Conservation (phyloP, 2,329 filamentous ascomycete species). For the Colletotrichum scovillei region DNA sequence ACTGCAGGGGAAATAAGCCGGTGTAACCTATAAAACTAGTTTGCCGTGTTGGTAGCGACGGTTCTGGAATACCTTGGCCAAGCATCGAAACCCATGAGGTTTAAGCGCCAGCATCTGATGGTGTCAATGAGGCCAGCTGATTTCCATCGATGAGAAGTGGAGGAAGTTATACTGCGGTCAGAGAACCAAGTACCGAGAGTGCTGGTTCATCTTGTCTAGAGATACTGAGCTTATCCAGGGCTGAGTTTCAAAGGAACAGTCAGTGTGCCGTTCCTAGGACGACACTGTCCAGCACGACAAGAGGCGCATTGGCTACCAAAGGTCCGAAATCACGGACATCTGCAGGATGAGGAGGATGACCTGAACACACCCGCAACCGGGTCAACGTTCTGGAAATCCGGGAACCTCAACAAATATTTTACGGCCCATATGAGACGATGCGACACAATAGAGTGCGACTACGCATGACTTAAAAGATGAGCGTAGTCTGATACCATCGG, state of each 20-base stretch:
- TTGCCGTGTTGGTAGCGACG: background rate
- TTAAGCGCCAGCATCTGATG: background rate
- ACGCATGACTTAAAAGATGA: background rate
- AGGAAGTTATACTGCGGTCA: background rate
- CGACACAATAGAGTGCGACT: background rate
- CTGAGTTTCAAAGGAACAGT: background rate
- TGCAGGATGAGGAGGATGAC: background rate
- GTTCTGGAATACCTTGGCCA: slow-evolving; percentile 2
- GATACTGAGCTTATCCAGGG: background rate
- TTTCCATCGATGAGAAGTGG: background rate
- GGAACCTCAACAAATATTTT: background rate
- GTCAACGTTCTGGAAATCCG: background rate
- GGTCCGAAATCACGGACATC: background rate
- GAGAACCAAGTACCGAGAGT: background rate
- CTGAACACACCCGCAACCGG: background rate
- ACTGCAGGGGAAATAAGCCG: background rate
- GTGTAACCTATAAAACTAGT: background rate
- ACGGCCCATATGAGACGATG: background rate
- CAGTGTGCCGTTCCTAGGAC: background rate
- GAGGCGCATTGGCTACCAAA: background rate
- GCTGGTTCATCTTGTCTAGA: background rate
- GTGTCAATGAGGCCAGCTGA: background rate
- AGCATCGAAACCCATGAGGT: background rate
- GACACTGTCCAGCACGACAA: background rate
- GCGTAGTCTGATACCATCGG: background rate